phyloP scores from a whole-genome alignment of 1,284 basidiomycete genomes.

The Trichosporon inkin region DNA sequence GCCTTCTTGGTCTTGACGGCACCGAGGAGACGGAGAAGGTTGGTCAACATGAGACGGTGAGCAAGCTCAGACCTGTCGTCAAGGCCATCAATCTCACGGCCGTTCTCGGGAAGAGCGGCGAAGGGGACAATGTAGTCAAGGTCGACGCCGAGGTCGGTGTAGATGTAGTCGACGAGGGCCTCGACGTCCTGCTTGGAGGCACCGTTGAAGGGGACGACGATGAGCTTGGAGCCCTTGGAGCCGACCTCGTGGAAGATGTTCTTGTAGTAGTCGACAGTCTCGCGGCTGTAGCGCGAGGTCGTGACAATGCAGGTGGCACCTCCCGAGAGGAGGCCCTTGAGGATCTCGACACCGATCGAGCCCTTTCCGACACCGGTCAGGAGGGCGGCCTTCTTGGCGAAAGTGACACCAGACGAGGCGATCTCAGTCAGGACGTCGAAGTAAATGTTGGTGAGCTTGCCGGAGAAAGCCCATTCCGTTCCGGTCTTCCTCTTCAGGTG shows the following conservation, averaged over 20 bases:
- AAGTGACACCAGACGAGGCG: conserved; percentile 94
- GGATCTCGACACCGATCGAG: conserved; percentile 93
- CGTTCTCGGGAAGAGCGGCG: conserved; percentile 96
- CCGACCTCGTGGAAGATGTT: conserved; percentile 94
- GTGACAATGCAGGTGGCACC: conserved; percentile 96
- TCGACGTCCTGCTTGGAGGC: conserved; percentile 93
- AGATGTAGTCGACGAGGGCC: conserved; percentile 96
- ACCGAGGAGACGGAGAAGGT: conserved; percentile 89
- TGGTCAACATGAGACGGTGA: conserved; percentile 91
- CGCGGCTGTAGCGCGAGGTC: conserved; percentile 89
- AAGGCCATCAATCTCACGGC: conserved; percentile 91
- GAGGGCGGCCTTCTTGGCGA: conserved; percentile 97
- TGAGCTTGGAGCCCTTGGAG: conserved; percentile 88
- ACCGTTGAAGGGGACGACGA: conserved; percentile 98
- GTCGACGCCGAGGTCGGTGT: conserved; percentile 87
- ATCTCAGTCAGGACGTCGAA: conserved; percentile 94
- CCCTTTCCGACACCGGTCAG: conserved; percentile 96
- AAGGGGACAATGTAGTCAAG: conserved; percentile 98
- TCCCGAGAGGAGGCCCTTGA: conserved; percentile 92
- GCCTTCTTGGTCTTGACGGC: conserved; percentile 98
- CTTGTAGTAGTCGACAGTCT: conserved; percentile 97
- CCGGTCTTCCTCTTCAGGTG: conserved; percentile 98
- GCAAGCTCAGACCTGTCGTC: conserved; percentile 98
- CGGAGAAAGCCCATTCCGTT: conserved; percentile 90
- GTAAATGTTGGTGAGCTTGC: conserved; percentile 86